Base-by-base conservation (phyloP, 2,329 filamentous ascomycete genomes). In the Claviceps africana region DNA sequence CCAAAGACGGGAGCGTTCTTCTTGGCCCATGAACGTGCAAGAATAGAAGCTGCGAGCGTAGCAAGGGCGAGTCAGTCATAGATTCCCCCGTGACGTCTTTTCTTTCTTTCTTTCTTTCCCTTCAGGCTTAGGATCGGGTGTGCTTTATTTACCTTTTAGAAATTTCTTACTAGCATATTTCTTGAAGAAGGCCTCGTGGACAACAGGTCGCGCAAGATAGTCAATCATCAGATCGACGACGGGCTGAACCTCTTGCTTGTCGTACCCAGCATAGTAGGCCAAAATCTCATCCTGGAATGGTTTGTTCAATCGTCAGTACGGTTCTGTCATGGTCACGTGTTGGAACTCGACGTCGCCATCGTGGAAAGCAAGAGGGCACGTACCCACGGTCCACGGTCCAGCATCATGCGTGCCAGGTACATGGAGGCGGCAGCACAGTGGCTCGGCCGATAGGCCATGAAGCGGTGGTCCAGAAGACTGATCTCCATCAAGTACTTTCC, bases 121-220 rank as follows among this genome's bases (percentile, higher is more conserved):
- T 35, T 35, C 33, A 37, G 17, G 7, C 17, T 37, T 2, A 1
- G 22, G 1, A 8, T 10, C 5, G 15, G 15, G 13, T 6, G 21
- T n/a, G n/a, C n/a, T n/a, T n/a, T n/a, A 61, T 78, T 72, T 82
- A 95, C 91, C 90, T 75, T 98, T 98, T 62, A 97, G 74, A 72
- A 97, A 98, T 72, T 95, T 96, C 77, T 97, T 98, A 80, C 88
- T 95, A 53, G 93, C 93, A 68, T 98, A 98, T 72, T 98, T 98
- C 80, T 95, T 95, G 78, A 96, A 97, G 77, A 98, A 96, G 39
- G 93, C 94, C 67, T 97, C 91, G 64, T 98, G 93, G 44, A 84
- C 80, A 51, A 96, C 86, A 28, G 91, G 93, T 13, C 87, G 83
- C 54, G 86, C 86, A 40, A 98, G 83, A 67, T 98, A 98, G 68